phyloP scores from a whole-genome alignment of 768 basidiomycete genomes.

The Pisolithus tinctorius region DNA sequence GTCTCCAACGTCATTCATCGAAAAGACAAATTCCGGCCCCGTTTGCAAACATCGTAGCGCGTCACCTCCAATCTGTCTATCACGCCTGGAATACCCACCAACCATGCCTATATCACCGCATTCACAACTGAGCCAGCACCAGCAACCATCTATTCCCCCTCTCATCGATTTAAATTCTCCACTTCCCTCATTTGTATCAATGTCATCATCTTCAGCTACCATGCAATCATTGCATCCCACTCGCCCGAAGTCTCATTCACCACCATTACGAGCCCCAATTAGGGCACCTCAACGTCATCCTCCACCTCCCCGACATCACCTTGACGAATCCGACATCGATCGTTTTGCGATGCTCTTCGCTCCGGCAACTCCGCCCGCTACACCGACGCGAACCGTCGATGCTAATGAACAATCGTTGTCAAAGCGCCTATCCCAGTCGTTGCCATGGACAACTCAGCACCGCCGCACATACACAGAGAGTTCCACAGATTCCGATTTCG shows the following conservation, averaged over 20 bases:
- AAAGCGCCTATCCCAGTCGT: background rate
- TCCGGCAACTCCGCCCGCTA: slow-evolving; percentile 30
- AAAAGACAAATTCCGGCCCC: too few relatives aligned
- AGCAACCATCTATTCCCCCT: background rate
- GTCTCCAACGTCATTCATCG: too few relatives aligned
- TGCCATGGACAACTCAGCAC: slow-evolving; percentile 1
- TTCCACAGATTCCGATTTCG: slow-evolving; percentile 48
- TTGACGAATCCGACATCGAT: slow-evolving; percentile 27
- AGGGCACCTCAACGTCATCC: slow-evolving; percentile 7
- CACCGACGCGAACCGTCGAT: slow-evolving; percentile 9
- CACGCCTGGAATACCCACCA: too few relatives aligned
- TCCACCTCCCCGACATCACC: background rate
- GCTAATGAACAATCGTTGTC: background rate
- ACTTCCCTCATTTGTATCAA: background rate
- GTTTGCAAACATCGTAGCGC: too few relatives aligned
- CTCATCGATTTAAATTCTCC: background rate
- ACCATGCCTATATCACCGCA: background rate
- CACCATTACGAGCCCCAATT: slow-evolving; percentile 23
- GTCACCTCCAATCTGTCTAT: too few relatives aligned
- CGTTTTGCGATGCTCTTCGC: slow-evolving; percentile 39
- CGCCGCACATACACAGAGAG: slow-evolving; percentile 8
- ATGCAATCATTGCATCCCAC: background rate
- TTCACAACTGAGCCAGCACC: background rate
- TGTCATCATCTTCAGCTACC: background rate
- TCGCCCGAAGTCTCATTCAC: background rate